These are phyloP conservation scores for Martiniozyma asiatica DNA, from an alignment of 1,139 yeast species.

Conservation along the genomic window DNA sequence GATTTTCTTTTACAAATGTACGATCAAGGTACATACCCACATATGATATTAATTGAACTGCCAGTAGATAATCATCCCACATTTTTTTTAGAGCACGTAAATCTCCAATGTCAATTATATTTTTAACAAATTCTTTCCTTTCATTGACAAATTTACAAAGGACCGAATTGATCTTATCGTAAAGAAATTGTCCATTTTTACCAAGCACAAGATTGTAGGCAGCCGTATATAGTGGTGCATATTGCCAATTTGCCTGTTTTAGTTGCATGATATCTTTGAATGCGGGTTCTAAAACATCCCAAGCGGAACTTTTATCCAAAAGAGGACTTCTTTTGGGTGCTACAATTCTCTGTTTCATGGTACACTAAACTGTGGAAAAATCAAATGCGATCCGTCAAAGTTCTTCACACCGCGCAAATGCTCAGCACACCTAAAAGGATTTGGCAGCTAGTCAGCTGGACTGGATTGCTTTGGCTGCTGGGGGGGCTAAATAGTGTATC, in stretches of 20 bases:
- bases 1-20: conserved; percentile 68
- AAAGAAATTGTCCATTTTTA: conserved; percentile 59
- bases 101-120: conserved; percentile 22
- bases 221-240: conserved; percentile 72
- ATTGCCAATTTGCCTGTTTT: conserved; percentile 66
- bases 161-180: conserved; percentile 39
- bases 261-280: conserved; percentile 63
- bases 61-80: conserved; percentile 69
- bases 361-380: no score
- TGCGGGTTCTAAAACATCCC: conserved; percentile 66
- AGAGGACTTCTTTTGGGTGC: conserved; percentile 51
- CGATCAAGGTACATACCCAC: conserved; percentile 79
- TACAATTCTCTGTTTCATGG: conserved; percentile 36
- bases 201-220: conserved; percentile 71
- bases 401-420: no score
- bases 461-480: no score
- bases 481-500: no score
- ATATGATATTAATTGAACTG: conserved; percentile 76
- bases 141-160: conserved; percentile 5
- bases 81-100: conserved; percentile 35
- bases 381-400: no score
- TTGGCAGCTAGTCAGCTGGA: no score
- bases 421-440: no score
- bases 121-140: neutral
- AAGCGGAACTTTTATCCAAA: conserved; percentile 56